A percentile compares a stretch with the other conserved stretches of the same genome.
Evolutionary conservation across 768 basidiomycete species (phyloP).

Genomic region (Podaxis sp.): DNA sequence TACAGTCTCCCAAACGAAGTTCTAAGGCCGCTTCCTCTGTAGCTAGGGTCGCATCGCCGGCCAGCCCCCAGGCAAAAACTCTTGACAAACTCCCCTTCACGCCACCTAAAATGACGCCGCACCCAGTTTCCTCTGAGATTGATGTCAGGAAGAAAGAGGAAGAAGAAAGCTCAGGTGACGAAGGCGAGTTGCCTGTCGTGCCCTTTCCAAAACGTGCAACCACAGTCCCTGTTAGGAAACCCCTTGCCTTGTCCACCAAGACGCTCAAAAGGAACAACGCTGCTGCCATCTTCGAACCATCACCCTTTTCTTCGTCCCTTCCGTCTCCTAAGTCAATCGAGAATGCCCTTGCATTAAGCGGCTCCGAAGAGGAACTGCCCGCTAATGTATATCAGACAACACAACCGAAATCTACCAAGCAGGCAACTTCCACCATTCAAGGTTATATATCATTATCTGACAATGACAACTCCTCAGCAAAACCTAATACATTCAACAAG

Average conservation of each 20-base stretch:
- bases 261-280: not conserved
- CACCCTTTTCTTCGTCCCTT: not conserved
- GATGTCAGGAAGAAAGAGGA: not conserved
- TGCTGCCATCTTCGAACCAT: not conserved
- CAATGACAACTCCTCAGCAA: not conserved
- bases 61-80: not conserved
- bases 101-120: not conserved
- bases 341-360: not conserved
- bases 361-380: slow-evolving; percentile 5
- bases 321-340: not conserved
- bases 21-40: no score
- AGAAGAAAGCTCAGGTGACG: not conserved
- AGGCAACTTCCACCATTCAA: not conserved
- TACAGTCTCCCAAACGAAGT: not conserved
- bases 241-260: not conserved
- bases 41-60: no score
- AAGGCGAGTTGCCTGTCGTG: slow-evolving; percentile 2
- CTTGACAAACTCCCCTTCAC: not conserved
- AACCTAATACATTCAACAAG: not conserved
- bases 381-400: not conserved
- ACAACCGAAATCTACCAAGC: not conserved
- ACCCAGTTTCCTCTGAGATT: not conserved
- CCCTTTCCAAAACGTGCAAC: not conserved
- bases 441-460: slow-evolving; percentile 9
- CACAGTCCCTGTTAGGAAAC: not conserved